Evolutionary conservation across 768 basidiomycete genomes (phyloP), one percentile per base, ranked within the genome.

Genomic region (Grammothele lineata): DNA sequence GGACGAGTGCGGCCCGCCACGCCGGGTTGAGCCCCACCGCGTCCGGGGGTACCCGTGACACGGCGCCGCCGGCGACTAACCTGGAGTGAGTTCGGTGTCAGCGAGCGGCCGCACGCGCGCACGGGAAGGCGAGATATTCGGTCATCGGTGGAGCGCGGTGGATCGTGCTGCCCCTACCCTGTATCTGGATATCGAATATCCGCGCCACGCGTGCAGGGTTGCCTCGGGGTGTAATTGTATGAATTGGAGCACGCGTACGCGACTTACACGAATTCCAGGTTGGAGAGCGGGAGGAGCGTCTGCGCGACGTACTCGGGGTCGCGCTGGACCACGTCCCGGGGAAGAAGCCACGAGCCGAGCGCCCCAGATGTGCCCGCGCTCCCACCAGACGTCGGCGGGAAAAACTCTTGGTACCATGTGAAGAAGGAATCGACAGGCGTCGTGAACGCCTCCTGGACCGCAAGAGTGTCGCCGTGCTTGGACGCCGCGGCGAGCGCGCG

Each of bases 1-100:
- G 57, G 5, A 64, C 57, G 8, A 76, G 35, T 1, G 74, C 66
- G 12, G 66, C 62, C 14, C 77, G 65, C 74, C 77, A 80, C 0
- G 69, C 71, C 11, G 75, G 77, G 55, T 76, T 69, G 17, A 76
- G 50, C 14, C 71, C 76, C 9, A 62, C 62, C 1, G 72, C 66
- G 35, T 67, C 61, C 0, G 74, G 67, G 17, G 67, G 58, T 26
- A 60, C 55, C 18, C 57, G 56, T 3, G 66, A 62, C 10, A 76
- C 76, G 11, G 62, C 69, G 3, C 78, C 76, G 2, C 77, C 77
- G 5, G 62, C 68, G 5, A 77, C 56, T 21, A 68, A 58, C 42
- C 75, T 77, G 38, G 22, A 24, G 19, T 2, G 27, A 7, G 27
- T 30, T 7, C 7, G 27, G 2, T 17, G 25, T 27, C 23, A 39